Base-by-base conservation (phyloP, 1,284 basidiomycete genomes). In the Marasmius oreades region DNA sequence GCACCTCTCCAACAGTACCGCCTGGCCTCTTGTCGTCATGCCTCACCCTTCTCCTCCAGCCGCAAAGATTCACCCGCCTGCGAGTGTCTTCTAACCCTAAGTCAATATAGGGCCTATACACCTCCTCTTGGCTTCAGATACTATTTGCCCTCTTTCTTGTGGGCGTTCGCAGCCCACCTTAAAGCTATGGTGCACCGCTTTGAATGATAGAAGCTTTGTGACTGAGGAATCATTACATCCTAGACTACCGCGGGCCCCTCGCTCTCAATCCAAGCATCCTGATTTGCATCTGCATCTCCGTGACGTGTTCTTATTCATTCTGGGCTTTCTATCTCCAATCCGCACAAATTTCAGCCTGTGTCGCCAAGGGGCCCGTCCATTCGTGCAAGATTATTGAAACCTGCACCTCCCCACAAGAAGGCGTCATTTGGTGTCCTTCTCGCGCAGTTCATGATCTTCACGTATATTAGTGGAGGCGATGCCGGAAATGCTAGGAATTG, bases 71-170 rank as follows among this genome's bases (percentile, higher is more conserved):
- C 56, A 55, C 55, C 39, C 16, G 34, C 37, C 54, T 24, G 42
- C 44, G 58, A 58, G 58, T 56, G 59, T 55, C 46, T 53, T 61
- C 62, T 63, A 63, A 63, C 62, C 62, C 62, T 63, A 63, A 59
- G 60, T 61, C n/a, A 34, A 43, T 52, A 39, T 43, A 47, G 58
- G 54, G 37, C 53, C 56, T 48, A 43, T 18, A 34, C 44, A 44
- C 37, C 46, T 51, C 23, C 26, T 47, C 24, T 33, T 10, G 31
- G 23, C 55, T 58, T 37, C 51, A 48, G 53, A 39, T 44, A 22
- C 42, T 12, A 23, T 45, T 48, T 52, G n/a, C 34, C 43, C 18
- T 24, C 14, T 53, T 31, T 43, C 24, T 14, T 37, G 16, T 34
- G n/a, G 5, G 7, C 26, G 31, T 52, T 44, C n/a, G 43, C 56